A percentile compares a stretch with the other conserved stretches of the same genome.
phyloP scores from a whole-genome alignment of 2,329 filamentous ascomycete species.

The Akanthomyces lecanii region DNA sequence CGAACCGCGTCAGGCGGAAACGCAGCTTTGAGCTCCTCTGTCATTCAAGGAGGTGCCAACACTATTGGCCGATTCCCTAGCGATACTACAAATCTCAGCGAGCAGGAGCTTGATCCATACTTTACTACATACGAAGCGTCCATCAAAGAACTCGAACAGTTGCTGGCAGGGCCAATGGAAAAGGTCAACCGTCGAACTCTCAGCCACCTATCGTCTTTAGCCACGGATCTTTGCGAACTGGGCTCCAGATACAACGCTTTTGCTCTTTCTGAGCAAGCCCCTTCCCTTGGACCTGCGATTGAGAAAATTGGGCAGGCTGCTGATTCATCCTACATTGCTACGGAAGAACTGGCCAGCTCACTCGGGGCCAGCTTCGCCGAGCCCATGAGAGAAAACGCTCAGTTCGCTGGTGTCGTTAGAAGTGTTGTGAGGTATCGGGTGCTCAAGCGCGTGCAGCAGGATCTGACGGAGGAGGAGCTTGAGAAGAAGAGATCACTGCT shows the following conservation, averaged over 20 bases:
- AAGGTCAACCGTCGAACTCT: constrained; percentile 91
- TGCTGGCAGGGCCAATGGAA: constrained; percentile 90
- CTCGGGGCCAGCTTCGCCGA: constrained; percentile 95
- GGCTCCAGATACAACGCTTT: constrained; percentile 97
- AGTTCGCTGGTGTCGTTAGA: constrained; percentile 92
- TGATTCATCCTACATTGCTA: constrained; percentile 93
- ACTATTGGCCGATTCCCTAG: constrained; percentile 78
- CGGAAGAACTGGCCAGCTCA: constrained; percentile 80
- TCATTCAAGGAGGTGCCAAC: constrained; percentile 46
- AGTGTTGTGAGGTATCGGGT: constrained; percentile 85
- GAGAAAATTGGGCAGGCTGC: constrained; percentile 92
- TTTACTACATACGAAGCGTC: constrained; percentile 91
- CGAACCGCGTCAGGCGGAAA: constrained; percentile 50
- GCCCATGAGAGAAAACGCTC: constrained; percentile 94
- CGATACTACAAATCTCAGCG: constrained; percentile 68
- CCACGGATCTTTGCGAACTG: constrained; percentile 84
- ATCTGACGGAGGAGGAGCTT: constrained; percentile 92
- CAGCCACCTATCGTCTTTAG: constrained; percentile 76
- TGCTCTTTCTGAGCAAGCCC: constrained; percentile 86
- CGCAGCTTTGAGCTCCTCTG: constrained; percentile 33
- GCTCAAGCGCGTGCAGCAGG: constrained; percentile 91
- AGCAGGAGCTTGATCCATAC: constrained; percentile 91
- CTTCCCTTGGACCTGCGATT: constrained; percentile 84
- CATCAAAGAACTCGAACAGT: constrained; percentile 82
- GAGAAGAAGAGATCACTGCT: constrained; percentile 79